Percentiles rank a stretch among this genome's conserved stretches.
These are phyloP conservation scores for Paramecium biaurelia DNA, from an alignment of 73 alveolate genomes.

Conservation along the genomic window DNA sequence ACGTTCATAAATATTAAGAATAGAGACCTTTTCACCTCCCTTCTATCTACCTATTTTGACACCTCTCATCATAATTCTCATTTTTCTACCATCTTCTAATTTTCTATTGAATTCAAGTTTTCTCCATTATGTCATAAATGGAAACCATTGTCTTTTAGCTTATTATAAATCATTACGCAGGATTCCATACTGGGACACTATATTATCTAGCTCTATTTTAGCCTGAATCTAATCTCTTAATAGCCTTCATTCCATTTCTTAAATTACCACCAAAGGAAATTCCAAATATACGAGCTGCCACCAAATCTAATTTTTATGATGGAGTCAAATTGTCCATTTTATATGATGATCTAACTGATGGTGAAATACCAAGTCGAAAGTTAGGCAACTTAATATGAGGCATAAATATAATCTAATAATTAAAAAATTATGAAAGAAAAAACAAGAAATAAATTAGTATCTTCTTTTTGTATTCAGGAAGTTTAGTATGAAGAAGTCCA, in stretches of 20 bases:
- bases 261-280: slow-evolving; percentile 39
- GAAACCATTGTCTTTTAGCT: not conserved
- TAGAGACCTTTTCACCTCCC: slow-evolving; percentile 46
- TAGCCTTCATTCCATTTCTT: slow-evolving; percentile 31
- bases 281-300: slow-evolving; percentile 28
- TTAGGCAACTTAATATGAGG: slow-evolving; percentile 35
- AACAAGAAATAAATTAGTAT: slow-evolving; percentile 1
- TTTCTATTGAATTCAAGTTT: not conserved
- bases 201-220: not conserved
- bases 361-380: slow-evolving; percentile 1
- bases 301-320: not conserved
- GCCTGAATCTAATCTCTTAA: not conserved
- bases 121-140: not conserved
- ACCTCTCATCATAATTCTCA: slow-evolving; percentile 61
- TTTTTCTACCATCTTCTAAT: slow-evolving; percentile 23
- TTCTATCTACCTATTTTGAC: slow-evolving; percentile 47
- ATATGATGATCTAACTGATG: slow-evolving; percentile 18
- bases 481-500: slow-evolving; percentile 50
- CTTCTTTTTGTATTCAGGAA: not conserved
- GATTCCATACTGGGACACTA: slow-evolving; percentile 44
- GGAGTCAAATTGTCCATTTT: slow-evolving; percentile 11
- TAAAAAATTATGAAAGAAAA: not conserved
- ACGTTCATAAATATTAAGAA: slow-evolving; percentile 37
- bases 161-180: not conserved
- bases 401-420: not conserved